Evolutionary conservation across 106 monocot genomes (phyloP), one percentile per base, ranked within the genome.

Genomic region (Xerophyta viscosa): DNA sequence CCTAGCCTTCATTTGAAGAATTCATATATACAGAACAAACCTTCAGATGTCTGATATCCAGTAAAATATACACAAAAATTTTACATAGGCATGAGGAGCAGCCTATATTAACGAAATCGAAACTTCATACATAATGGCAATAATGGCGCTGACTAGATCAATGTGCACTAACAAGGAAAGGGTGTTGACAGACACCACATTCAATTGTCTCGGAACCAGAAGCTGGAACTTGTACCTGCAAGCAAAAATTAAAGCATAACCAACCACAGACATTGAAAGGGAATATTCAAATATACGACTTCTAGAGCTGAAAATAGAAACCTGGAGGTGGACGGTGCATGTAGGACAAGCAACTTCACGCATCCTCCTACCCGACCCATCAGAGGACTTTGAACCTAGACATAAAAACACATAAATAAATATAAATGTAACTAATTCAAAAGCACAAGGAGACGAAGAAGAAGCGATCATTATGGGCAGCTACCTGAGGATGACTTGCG

Each of bases 261-360:
- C 7, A 5, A 36, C 33, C 5, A 36, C 5, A 36, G n/a, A n/a
- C n/a, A n/a, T n/a, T n/a, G n/a, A n/a, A n/a, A n/a, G n/a, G n/a
- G n/a, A n/a, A n/a, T n/a, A n/a, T n/a, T n/a, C n/a, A n/a, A n/a
- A n/a, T n/a, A n/a, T n/a, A 36, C 7, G 14, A n/a, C 24, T 13
- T 28, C 20, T 25, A 27, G 2, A 49, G 42, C 18, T n/a, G 2
- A 27, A 9, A 14, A 57, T 0, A 22, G 13, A 37, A 20, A 94
- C 93, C 88, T 94, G 88, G 11, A 94, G 67, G 57, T 88, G 88
- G 21, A 88, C 89, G 0, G 96, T 98, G 74, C 96, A 98, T 19
- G 54, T 74, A 19, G 88, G 94, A 45, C 94, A 96, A 6, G 84
- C 94, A 62, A 96, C 88, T 58, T 96, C 88, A 57, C 81, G 60